These are phyloP conservation scores for Ustulina deusta DNA, from an alignment of 2,329 filamentous ascomycete species.

Conservation along the genomic window DNA sequence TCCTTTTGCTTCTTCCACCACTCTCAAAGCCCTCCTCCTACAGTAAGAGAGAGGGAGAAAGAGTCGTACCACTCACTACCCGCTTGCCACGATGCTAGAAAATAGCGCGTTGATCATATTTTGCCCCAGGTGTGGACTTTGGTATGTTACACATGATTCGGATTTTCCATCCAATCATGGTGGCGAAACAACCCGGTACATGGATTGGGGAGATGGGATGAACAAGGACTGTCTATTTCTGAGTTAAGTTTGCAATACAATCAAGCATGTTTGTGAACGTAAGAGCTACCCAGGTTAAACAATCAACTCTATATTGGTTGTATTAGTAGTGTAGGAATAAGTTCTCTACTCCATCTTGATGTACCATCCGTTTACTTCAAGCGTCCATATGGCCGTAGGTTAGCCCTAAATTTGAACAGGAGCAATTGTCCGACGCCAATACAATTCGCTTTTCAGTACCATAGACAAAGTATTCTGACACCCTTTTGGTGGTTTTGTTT, in stretches of 20 bases:
- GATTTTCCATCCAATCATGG: slow-evolving; percentile 30
- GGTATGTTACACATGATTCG: slow-evolving; percentile 34
- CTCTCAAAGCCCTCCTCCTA: slow-evolving; percentile 7
- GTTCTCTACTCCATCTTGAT: not conserved
- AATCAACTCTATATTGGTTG: not conserved
- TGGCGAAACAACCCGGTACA: not conserved
- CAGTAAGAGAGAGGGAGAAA: not conserved
- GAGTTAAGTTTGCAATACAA: slow-evolving; percentile 8
- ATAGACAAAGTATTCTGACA: not conserved
- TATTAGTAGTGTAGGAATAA: not conserved
- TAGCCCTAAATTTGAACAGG: slow-evolving; percentile 2
- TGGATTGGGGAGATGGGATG: slow-evolving; percentile 1
- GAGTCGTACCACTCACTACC: slow-evolving; percentile 32
- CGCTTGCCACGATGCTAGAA: slow-evolving; percentile 33
- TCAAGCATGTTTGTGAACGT: not conserved
- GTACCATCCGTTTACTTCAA: not conserved
- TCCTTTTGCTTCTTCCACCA: slow-evolving; percentile 15
- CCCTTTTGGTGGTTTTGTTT: not conserved
- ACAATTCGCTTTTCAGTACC: not conserved
- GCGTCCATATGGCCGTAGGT: not conserved
- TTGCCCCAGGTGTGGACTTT: slow-evolving; percentile 33
- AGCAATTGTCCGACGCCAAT: slow-evolving; percentile 10
- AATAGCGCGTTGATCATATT: slow-evolving; percentile 47
- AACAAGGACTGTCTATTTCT: slow-evolving; percentile 1
- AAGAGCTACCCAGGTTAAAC: not conserved